Evolutionary conservation across 345 rosid species (phyloP).

Genomic region (Melaleuca quinquenervia): DNA sequence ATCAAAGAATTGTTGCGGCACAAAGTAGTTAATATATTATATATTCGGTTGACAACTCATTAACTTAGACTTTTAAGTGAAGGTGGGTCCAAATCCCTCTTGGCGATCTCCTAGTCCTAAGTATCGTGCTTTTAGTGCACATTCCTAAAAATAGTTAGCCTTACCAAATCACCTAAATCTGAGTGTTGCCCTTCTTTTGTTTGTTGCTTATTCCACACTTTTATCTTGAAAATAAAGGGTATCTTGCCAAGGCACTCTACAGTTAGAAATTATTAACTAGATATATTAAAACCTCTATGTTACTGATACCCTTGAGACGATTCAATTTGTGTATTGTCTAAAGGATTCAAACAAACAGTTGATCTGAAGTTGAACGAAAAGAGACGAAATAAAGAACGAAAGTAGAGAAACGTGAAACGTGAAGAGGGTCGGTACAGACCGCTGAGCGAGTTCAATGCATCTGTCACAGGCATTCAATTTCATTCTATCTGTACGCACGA

Average conservation of each 20-base stretch:
- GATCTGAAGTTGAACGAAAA: not conserved
- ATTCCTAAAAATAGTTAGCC: not conserved
- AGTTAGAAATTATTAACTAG: not conserved
- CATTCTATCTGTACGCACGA: not conserved
- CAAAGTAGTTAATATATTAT: too few relatives aligned
- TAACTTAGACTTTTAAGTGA: too few relatives aligned
- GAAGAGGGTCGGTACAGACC: not conserved
- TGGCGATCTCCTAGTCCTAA: not conserved
- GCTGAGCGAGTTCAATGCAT: not conserved
- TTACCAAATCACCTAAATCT: not conserved
- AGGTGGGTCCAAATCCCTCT: not conserved
- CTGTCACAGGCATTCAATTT: not conserved
- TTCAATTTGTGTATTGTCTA: not conserved
- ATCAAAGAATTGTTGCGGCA: not conserved
- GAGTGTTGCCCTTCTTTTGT: not conserved
- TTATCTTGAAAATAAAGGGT: not conserved
- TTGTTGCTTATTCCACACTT: too few relatives aligned
- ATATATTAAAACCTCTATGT: not conserved
- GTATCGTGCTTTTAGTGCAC: not conserved
- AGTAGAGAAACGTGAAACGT: not conserved
- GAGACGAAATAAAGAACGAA: not conserved
- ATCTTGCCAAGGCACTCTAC: not conserved
- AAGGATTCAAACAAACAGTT: not conserved
- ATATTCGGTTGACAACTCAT: too few relatives aligned
- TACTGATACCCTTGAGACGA: not conserved